These are phyloP conservation scores for Inga laurina DNA, from an alignment of 306 rosid species.

Conservation along the genomic window DNA sequence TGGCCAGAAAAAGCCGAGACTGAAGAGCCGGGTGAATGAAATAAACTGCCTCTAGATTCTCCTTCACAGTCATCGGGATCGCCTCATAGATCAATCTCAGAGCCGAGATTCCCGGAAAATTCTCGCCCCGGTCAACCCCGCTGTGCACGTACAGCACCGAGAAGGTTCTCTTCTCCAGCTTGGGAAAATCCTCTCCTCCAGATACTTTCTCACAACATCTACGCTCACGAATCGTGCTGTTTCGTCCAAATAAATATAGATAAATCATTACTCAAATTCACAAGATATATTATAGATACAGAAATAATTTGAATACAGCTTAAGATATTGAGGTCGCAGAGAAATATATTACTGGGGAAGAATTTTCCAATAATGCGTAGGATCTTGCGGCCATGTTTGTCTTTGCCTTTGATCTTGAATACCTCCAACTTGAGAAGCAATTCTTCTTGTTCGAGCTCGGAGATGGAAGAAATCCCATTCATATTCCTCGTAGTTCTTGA, in stretches of 20 bases:
- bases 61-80: slow-evolving; percentile 67
- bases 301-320: neutral
- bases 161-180: slow-evolving; percentile 60
- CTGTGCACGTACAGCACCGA: slow-evolving; percentile 78
- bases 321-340: neutral
- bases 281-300: neutral
- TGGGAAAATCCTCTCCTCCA: slow-evolving; percentile 72
- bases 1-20: slow-evolving; percentile 85
- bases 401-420: slow-evolving; percentile 81
- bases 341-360: slow-evolving; percentile 63
- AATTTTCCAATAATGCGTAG: slow-evolving; percentile 79
- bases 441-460: slow-evolving; percentile 55
- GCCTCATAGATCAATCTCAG: slow-evolving; percentile 82
- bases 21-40: slow-evolving; percentile 85
- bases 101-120: slow-evolving; percentile 83
- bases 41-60: slow-evolving; percentile 77
- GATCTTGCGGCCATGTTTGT: slow-evolving; percentile 75
- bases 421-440: slow-evolving; percentile 65
- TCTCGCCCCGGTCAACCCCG: slow-evolving; percentile 75
- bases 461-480: slow-evolving; percentile 32
- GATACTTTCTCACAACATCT: slow-evolving; percentile 59
- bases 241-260: neutral
- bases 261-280: neutral
- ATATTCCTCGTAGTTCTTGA: slow-evolving; percentile 17
- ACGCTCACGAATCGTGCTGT: slow-evolving; percentile 71